Evolutionary conservation across 2,329 filamentous ascomycete species (phyloP), one percentile per base, ranked within the genome.

Genomic region (Cladobotryum mycophilum): DNA sequence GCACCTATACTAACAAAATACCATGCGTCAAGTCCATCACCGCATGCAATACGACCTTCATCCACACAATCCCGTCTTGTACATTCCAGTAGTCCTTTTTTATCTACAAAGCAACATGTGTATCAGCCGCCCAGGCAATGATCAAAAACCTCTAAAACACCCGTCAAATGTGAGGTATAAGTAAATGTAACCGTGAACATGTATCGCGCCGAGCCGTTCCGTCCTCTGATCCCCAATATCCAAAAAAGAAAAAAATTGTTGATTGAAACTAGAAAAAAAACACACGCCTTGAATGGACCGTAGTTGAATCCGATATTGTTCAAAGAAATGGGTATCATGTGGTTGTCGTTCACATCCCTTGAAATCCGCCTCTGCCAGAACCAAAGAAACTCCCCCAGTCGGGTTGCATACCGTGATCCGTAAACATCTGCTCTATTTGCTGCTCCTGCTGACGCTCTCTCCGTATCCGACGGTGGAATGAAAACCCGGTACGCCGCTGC

Each of bases 351-450:
- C 56, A 72, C 66, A 72, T 69, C 53, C 69, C 69, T 60, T 71
- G 70, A 60, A 72, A 72, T 58, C 67, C 66, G 56, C 69, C 68
- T 58, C 69, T 60, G 53, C 70, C 70, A 51, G 68, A 69, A 46
- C 71, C 71, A 60, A 76, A 73, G 56, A 75, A 71, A 58, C 71
- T 69, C 46, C 70, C 70, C 70, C 72, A 76, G 52, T 76, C 71
- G 33, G 69, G 65, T 54, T 69, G 67, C 64, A 73, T 74, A 52
- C 66, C 69, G 54, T 73, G 68, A 50, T 73, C 68, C 48, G 71
- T 71, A 64, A 79, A 71, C 63, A 79, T 74, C 36, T 76, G 74
- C 49, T 77, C 73, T 56, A 77, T 74, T 36, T 74, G 68, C 53
- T 64, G 62, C 55, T 69, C 68, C 53, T 65, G 62, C 38, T 64